phyloP scores from a whole-genome alignment of 371 early-diverging fungal species.

The Circinella minor region DNA sequence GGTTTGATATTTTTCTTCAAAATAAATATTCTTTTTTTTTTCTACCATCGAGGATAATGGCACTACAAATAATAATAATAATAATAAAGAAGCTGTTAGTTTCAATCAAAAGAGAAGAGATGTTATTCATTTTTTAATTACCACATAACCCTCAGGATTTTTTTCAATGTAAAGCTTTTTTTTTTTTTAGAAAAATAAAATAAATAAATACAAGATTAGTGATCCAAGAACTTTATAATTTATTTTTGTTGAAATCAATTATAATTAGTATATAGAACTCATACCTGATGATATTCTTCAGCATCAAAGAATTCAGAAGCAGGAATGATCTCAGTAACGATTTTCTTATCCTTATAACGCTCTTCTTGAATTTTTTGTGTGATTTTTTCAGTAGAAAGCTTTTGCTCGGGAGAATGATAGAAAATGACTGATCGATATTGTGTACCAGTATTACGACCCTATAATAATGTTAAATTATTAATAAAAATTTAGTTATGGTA shows the following conservation, averaged over 20 bases:
- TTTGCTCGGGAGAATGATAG: constrained; percentile 76
- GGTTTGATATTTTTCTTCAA: too few relatives aligned
- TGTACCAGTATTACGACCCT: constrained; percentile 47
- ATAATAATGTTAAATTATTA: constrained; percentile 5
- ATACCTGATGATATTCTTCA: constrained; percentile 86
- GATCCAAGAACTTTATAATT: not conserved
- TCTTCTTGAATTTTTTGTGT: constrained; percentile 63
- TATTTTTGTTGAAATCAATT: not conserved
- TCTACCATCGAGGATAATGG: not conserved
- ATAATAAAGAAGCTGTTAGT: too few relatives aligned
- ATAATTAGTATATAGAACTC: not conserved
- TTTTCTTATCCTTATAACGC: constrained; percentile 56
- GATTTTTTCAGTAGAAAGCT: constrained; percentile 67
- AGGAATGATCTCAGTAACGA: constrained; percentile 79
- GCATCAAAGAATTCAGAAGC: constrained; percentile 82
- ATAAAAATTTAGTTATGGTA: constrained; percentile 7
- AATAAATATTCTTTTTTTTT: too few relatives aligned
- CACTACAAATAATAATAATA: not conserved
- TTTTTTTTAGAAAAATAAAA: not conserved
- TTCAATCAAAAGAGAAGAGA: too few relatives aligned
- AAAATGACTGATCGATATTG: constrained; percentile 92
- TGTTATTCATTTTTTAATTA: constrained; percentile 8
- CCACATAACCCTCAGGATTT: constrained; percentile 48
- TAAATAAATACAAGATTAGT: not conserved
- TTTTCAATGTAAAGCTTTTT: constrained; percentile 40